phyloP scores from a whole-genome alignment of 2,329 filamentous ascomycete genomes.

The Aspergillus intermedius region DNA sequence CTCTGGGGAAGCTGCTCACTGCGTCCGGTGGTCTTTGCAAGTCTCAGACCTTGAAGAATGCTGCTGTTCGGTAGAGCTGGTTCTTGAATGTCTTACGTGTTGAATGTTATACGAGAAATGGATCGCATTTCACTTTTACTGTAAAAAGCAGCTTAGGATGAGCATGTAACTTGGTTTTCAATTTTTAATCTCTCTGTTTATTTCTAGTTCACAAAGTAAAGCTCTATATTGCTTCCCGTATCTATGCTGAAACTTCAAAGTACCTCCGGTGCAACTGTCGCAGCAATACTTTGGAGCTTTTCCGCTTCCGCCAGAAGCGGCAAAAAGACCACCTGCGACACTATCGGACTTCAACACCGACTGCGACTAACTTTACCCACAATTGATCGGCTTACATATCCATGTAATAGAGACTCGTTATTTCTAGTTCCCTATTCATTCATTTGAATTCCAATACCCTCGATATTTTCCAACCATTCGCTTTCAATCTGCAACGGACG shows the following conservation, averaged over 20 bases:
- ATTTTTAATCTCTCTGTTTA: not conserved
- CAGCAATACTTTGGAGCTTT: too few relatives aligned
- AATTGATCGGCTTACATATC: not conserved
- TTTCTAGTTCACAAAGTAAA: too few relatives aligned
- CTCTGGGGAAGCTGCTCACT: slow-evolving; percentile 61
- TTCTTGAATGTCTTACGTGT: not conserved
- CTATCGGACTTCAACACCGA: too few relatives aligned
- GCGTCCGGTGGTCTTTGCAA: slow-evolving; percentile 73
- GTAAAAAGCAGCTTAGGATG: not conserved
- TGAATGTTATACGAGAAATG: not conserved
- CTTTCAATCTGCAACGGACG: slow-evolving; percentile 1
- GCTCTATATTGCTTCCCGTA: too few relatives aligned
- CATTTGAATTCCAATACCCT: not conserved
- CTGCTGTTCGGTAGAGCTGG: slow-evolving; percentile 66
- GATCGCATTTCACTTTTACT: not conserved
- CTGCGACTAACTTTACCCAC: too few relatives aligned
- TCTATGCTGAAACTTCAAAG: too few relatives aligned
- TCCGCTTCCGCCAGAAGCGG: too few relatives aligned
- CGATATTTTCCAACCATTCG: not conserved
- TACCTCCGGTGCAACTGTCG: too few relatives aligned
- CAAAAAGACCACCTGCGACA: too few relatives aligned
- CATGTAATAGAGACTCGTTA: not conserved
- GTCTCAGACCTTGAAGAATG: slow-evolving; percentile 72
- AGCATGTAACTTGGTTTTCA: not conserved
- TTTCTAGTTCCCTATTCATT: slow-evolving; percentile 8